Conservation (phyloP, 257 asterid species). For the Penstemon newberryi region DNA sequence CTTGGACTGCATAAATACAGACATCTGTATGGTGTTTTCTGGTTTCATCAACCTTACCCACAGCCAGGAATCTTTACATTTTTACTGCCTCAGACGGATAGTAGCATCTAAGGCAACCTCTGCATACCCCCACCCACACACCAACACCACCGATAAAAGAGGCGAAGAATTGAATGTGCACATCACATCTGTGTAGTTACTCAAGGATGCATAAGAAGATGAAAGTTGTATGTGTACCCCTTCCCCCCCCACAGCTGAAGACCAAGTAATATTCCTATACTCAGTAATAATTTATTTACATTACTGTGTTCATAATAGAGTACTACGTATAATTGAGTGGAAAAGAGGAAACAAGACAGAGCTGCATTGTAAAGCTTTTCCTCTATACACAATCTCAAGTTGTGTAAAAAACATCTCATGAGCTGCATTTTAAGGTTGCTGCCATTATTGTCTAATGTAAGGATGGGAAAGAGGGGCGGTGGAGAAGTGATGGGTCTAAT, state of each 20-base stretch:
- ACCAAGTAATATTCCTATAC: constrained; percentile 8
- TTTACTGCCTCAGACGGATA: neutral
- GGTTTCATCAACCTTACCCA: neutral
- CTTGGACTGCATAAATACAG: neutral
- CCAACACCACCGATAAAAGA: no score
- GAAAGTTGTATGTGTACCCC: neutral
- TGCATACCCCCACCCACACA: no score
- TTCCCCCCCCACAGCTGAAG: neutral
- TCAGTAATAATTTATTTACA: constrained; percentile 28
- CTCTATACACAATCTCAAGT: constrained; percentile 16
- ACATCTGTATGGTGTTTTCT: neutral
- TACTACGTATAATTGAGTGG: neutral
- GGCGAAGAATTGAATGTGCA: no score
- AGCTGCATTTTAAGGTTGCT: constrained; percentile 17
- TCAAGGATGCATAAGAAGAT: neutral
- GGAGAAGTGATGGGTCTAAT: neutral
- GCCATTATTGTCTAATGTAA: constrained; percentile 1
- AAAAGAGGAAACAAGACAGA: neutral
- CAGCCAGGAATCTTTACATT: neutral
- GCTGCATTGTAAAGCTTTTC: constrained; percentile 10
- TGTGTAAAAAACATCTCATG: constrained; percentile 15
- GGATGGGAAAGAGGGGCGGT: neutral
- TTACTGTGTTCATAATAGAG: no score
- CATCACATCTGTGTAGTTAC: no score
- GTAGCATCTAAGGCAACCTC: no score